These are phyloP conservation scores for Pachysandra terminalis DNA, from an alignment of 164 flowering plant species.

Conservation along the genomic window DNA sequence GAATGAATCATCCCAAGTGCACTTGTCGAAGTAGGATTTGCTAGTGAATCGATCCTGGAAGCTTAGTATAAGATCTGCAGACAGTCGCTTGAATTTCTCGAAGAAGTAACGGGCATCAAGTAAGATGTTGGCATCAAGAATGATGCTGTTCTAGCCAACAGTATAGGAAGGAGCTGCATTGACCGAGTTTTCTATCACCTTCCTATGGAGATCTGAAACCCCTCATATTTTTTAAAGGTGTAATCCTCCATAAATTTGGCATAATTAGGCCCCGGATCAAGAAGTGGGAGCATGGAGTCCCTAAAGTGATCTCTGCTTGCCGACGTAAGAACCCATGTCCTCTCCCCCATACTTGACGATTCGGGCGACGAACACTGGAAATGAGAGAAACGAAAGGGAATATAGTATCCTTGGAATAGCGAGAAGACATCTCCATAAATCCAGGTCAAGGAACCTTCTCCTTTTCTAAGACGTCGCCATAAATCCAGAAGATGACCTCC, in stretches of 20 bases:
- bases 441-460: too few relatives aligned
- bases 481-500: too few relatives aligned
- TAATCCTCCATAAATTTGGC: conserved; percentile 26
- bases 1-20: conserved; percentile 4
- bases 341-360: conserved; percentile 25
- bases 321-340: conserved; percentile 17
- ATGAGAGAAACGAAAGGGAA: background rate
- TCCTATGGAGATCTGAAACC: background rate
- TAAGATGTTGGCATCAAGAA: background rate
- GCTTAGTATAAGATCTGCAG: conserved; percentile 18
- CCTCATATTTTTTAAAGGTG: background rate
- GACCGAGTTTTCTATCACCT: background rate
- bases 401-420: too few relatives aligned
- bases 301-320: conserved; percentile 19
- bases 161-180: background rate
- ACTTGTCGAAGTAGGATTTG: background rate
- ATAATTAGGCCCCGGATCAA: conserved; percentile 32
- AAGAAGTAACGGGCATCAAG: conserved; percentile 6
- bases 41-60: conserved; percentile 10
- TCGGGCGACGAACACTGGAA: conserved; percentile 23
- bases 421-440: too few relatives aligned
- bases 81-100: conserved; percentile 19
- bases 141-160: background rate
- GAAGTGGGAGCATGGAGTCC: conserved; percentile 14
- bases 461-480: too few relatives aligned